These are phyloP conservation scores for Phytophthora multivora DNA, from an alignment of 352 stramenopile genomes.

Conservation along the genomic window DNA sequence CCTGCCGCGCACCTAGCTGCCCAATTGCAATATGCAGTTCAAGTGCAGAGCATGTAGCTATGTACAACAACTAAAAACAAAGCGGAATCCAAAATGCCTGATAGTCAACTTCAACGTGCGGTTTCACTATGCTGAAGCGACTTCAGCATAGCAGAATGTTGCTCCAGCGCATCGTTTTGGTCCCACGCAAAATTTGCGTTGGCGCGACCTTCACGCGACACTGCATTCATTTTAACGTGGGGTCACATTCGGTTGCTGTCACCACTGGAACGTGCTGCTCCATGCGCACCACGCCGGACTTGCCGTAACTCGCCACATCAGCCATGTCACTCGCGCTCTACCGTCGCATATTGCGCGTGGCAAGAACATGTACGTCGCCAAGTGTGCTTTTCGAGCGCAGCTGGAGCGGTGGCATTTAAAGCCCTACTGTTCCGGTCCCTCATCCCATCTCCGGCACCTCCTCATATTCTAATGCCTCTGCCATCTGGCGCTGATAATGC, in stretches of 20 bases:
- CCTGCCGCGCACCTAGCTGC: too few relatives aligned
- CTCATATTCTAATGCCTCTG: constrained; percentile 3
- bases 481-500: constrained; percentile 7
- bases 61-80: too few relatives aligned
- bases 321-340: constrained; percentile 66
- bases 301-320: constrained; percentile 12
- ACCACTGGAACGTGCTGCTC: constrained; percentile 25
- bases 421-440: background rate
- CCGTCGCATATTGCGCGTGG: constrained; percentile 73
- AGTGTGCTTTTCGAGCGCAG: background rate
- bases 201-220: background rate
- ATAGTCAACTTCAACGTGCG: too few relatives aligned
- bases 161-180: background rate
- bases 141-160: too few relatives aligned
- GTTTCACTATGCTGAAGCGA: too few relatives aligned
- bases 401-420: background rate
- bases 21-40: too few relatives aligned
- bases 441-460: constrained; percentile 7
- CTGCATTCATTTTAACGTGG: background rate
- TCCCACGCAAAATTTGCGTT: background rate
- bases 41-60: too few relatives aligned
- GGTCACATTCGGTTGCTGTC: background rate
- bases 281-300: constrained; percentile 18
- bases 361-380: constrained; percentile 62
- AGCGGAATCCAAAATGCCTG: too few relatives aligned